Conservation (phyloP, 371 early-diverging fungal species). For the Apophysomyces sp. region DNA sequence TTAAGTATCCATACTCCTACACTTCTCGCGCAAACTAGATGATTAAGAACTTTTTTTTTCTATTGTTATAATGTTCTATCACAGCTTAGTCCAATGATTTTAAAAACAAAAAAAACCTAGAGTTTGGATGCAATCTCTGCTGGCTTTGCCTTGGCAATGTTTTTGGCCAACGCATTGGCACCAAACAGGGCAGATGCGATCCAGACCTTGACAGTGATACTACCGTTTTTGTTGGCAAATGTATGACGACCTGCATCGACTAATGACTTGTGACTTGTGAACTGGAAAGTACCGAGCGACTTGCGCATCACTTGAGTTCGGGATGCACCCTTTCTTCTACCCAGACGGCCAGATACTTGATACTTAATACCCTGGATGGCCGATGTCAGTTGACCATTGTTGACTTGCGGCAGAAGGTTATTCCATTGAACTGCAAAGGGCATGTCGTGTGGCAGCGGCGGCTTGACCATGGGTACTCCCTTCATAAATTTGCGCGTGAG, state of each 20-base stretch:
- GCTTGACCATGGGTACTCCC: conserved; percentile 45
- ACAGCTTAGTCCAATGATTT: no score
- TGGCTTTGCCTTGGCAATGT: conserved; percentile 26
- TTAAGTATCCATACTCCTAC: conserved; percentile 26
- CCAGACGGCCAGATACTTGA: conserved; percentile 50
- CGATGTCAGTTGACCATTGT: conserved; percentile 42
- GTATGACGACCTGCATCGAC: conserved; percentile 54
- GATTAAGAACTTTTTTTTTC: neutral
- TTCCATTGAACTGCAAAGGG: conserved; percentile 51
- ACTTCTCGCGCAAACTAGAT: conserved; percentile 3
- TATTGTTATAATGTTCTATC: no score
- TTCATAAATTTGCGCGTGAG: conserved; percentile 45
- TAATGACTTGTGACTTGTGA: conserved; percentile 47
- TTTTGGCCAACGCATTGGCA: conserved; percentile 42
- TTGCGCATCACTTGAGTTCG: conserved; percentile 45
- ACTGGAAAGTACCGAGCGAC: conserved; percentile 51
- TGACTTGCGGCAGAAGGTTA: conserved; percentile 42
- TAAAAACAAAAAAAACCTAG: neutral
- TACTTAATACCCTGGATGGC: conserved; percentile 56
- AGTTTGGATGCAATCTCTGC: conserved; percentile 12
- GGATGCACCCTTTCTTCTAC: conserved; percentile 46
- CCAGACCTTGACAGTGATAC: conserved; percentile 57
- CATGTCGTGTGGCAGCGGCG: conserved; percentile 51
- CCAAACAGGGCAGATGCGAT: conserved; percentile 51
- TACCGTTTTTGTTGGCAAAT: conserved; percentile 52